phyloP scores from a whole-genome alignment of 164 flowering plant species.

The Vitis vinifera region DNA sequence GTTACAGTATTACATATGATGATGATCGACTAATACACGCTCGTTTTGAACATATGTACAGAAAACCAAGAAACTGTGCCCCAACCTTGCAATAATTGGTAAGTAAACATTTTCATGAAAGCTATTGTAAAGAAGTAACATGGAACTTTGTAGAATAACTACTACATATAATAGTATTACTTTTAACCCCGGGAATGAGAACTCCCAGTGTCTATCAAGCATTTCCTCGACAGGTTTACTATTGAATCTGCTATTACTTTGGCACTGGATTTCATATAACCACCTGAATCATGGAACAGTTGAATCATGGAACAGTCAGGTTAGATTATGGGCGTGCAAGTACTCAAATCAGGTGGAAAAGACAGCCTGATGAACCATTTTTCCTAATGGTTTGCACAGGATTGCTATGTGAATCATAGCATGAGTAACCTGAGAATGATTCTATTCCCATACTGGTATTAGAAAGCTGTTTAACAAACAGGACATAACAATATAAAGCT shows the following conservation, averaged over 20 bases:
- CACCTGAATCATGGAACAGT: conserved; percentile 56
- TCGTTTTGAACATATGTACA: too few species aligned
- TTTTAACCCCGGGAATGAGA: not conserved
- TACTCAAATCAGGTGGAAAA: not conserved
- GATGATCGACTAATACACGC: too few species aligned
- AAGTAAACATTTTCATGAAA: too few species aligned
- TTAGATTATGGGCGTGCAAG: not conserved
- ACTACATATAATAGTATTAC: not conserved
- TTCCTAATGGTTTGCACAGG: too few species aligned
- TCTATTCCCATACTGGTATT: too few species aligned
- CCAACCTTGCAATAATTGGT: too few species aligned
- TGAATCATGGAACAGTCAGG: conserved; percentile 27
- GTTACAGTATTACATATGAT: too few species aligned
- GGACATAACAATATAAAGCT: not conserved
- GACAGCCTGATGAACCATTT: too few species aligned
- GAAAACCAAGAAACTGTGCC: too few species aligned
- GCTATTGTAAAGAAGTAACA: not conserved
- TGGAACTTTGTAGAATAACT: not conserved
- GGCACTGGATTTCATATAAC: conserved; percentile 94
- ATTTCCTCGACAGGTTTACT: conserved; percentile 60
- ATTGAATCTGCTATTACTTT: conserved; percentile 87
- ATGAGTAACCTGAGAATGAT: too few species aligned
- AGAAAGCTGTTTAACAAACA: not conserved
- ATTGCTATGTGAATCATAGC: too few species aligned
- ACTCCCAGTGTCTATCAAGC: conserved; percentile 43